phyloP scores from a whole-genome alignment of 768 basidiomycete genomes.

The Termitomyces sp. region DNA sequence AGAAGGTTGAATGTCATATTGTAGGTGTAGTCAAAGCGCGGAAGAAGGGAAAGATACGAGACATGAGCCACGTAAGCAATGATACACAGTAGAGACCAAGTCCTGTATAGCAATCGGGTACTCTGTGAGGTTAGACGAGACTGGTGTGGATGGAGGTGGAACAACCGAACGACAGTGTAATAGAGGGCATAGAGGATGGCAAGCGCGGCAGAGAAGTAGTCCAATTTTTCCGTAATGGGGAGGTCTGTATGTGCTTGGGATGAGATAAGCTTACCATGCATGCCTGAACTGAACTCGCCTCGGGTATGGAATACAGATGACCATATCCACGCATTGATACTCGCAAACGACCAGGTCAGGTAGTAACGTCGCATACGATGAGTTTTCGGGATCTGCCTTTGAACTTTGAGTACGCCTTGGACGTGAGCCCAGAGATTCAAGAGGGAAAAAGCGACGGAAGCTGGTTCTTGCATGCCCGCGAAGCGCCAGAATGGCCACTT shows the following conservation, averaged over 20 bases:
- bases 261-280: slow-evolving; percentile 1
- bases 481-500: slow-evolving; percentile 97
- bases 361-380: slow-evolving; percentile 76
- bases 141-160: slow-evolving; percentile 59
- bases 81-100: slow-evolving; percentile 50
- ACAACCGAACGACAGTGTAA: slow-evolving; percentile 69
- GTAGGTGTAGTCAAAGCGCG: slow-evolving; percentile 89
- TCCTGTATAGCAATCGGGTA: slow-evolving; percentile 15
- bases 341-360: slow-evolving; percentile 57
- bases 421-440: slow-evolving; percentile 77
- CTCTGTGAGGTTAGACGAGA: slow-evolving; percentile 20
- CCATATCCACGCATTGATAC: slow-evolving; percentile 92
- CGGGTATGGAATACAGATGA: slow-evolving; percentile 88
- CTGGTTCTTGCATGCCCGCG: slow-evolving; percentile 90
- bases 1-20: slow-evolving; percentile 83
- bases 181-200: slow-evolving; percentile 82
- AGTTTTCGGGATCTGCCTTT: slow-evolving; percentile 36
- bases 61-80: slow-evolving; percentile 64
- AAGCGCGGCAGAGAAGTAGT: slow-evolving; percentile 92
- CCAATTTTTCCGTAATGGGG: slow-evolving; percentile 80
- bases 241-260: slow-evolving; percentile 48
- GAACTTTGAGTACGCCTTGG: slow-evolving; percentile 49
- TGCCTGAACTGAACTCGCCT: slow-evolving; percentile 46
- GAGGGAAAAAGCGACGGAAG: slow-evolving; percentile 87
- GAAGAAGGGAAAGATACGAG: slow-evolving; percentile 69